Evolutionary conservation across 371 early-diverging fungal species (phyloP).

Genomic region (Mortierella sp.): DNA sequence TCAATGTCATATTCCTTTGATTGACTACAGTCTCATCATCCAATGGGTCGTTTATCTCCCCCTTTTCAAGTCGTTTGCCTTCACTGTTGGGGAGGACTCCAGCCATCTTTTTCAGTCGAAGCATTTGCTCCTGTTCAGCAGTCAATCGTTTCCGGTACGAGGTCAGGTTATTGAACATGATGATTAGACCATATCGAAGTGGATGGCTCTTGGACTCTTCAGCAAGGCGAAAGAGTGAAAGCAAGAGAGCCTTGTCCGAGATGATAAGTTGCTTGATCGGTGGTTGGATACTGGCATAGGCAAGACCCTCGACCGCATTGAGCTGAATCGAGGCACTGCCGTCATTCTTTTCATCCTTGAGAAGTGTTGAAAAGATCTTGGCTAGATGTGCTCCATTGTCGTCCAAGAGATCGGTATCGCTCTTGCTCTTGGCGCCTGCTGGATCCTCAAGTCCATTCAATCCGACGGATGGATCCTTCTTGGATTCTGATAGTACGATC

Average conservation of each 20-base stretch:
- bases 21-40: constrained; percentile 73
- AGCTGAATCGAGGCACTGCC: constrained; percentile 24
- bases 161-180: constrained; percentile 78
- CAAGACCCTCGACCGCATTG: constrained; percentile 78
- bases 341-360: constrained; percentile 56
- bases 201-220: constrained; percentile 54
- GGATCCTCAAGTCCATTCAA: constrained; percentile 35
- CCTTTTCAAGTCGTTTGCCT: constrained; percentile 20
- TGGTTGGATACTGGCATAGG: constrained; percentile 74
- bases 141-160: constrained; percentile 72
- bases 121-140: constrained; percentile 85
- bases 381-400: constrained; percentile 51
- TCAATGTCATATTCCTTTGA: constrained; percentile 61
- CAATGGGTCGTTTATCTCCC: constrained; percentile 58
- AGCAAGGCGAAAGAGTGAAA: constrained; percentile 63
- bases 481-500: constrained; percentile 59
- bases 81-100: constrained; percentile 59
- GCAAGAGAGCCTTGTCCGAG: constrained; percentile 63
- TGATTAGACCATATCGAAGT: constrained; percentile 74
- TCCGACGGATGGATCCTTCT: constrained; percentile 49
- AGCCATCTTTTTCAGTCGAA: constrained; percentile 77
- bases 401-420: constrained; percentile 7
- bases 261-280: constrained; percentile 71
- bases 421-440: constrained; percentile 17
- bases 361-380: constrained; percentile 49